Conservation (phyloP, 352 stramenopile species). For the Phytophthora constricta region DNA sequence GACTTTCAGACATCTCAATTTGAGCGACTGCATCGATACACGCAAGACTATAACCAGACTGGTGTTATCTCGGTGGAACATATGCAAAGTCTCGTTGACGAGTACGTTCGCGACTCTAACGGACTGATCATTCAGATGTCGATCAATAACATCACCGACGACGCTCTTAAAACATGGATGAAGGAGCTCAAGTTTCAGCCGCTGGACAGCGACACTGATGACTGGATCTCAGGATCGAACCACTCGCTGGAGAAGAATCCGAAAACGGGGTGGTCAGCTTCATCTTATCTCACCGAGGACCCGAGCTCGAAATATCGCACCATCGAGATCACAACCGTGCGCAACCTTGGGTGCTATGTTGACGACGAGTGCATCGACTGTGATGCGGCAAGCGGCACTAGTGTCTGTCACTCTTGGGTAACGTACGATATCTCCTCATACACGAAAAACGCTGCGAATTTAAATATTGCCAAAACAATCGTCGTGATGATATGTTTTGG, state of each 20-base stretch:
- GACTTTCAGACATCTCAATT: conserved; percentile 83
- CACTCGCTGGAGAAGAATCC: conserved; percentile 62
- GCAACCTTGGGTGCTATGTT: conserved; percentile 76
- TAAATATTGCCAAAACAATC: conserved; percentile 89
- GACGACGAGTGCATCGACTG: conserved; percentile 69
- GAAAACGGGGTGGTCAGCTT: conserved; percentile 73
- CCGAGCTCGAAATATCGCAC: conserved; percentile 50
- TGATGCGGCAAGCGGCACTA: conserved; percentile 35
- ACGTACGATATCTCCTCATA: conserved; percentile 77
- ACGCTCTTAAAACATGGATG: conserved; percentile 60
- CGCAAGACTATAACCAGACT: conserved; percentile 82
- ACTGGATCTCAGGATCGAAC: conserved; percentile 49
- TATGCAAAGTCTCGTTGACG: conserved; percentile 63
- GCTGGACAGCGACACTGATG: conserved; percentile 47
- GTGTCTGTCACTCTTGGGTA: conserved; percentile 71
- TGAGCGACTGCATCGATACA: conserved; percentile 82
- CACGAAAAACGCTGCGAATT: conserved; percentile 42
- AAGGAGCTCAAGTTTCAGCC: conserved; percentile 60
- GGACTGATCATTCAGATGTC: conserved; percentile 72
- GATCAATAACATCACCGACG: conserved; percentile 56
- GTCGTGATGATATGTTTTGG: conserved; percentile 93
- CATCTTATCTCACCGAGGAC: conserved; percentile 52
- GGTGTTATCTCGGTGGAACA: conserved; percentile 54
- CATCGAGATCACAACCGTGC: conserved; percentile 64
- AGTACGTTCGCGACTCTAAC: conserved; percentile 80